A percentile compares a stretch with the other conserved stretches of the same genome.
These are phyloP conservation scores for Talaromyces sp. DNA, from an alignment of 2,329 filamentous ascomycete genomes.

Conservation along the genomic window DNA sequence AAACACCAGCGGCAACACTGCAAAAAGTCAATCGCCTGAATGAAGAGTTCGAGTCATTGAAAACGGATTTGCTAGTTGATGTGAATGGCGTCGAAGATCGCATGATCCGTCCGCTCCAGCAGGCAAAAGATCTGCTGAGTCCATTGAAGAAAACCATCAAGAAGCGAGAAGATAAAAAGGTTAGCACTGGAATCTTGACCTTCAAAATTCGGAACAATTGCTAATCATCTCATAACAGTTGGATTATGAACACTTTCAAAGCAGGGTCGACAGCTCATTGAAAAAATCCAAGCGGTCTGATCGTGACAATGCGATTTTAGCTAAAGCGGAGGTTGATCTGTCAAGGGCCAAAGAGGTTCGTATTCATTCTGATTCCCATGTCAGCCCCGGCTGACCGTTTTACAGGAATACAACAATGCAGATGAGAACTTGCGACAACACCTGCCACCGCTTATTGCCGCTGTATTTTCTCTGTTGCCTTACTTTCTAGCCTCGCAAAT, in stretches of 20 bases:
- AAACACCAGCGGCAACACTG: slow-evolving; percentile 63
- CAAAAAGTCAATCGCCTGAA: slow-evolving; percentile 65
- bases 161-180: slow-evolving; percentile 77
- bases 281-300: slow-evolving; percentile 69
- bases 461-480: slow-evolving; percentile 71
- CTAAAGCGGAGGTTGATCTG: slow-evolving; percentile 70
- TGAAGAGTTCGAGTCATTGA: slow-evolving; percentile 68
- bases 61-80: slow-evolving; percentile 69
- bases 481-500: slow-evolving; percentile 69
- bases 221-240: slow-evolving; percentile 45
- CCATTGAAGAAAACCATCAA: slow-evolving; percentile 80
- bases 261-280: slow-evolving; percentile 65
- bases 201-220: not conserved
- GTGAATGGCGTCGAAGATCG: slow-evolving; percentile 67
- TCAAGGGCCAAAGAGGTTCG: slow-evolving; percentile 62
- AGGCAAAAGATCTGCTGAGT: slow-evolving; percentile 66
- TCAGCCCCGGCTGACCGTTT: slow-evolving; percentile 9
- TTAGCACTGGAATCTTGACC: slow-evolving; percentile 26
- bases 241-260: slow-evolving; percentile 76
- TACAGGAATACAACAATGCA: slow-evolving; percentile 68
- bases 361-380: slow-evolving; percentile 3
- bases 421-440: slow-evolving; percentile 71
- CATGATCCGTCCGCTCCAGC: slow-evolving; percentile 67
- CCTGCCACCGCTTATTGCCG: slow-evolving; percentile 69
- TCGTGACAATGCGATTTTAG: slow-evolving; percentile 69